Base-by-base conservation (phyloP, 106 monocot species). In the Amphibolis antarctica region DNA sequence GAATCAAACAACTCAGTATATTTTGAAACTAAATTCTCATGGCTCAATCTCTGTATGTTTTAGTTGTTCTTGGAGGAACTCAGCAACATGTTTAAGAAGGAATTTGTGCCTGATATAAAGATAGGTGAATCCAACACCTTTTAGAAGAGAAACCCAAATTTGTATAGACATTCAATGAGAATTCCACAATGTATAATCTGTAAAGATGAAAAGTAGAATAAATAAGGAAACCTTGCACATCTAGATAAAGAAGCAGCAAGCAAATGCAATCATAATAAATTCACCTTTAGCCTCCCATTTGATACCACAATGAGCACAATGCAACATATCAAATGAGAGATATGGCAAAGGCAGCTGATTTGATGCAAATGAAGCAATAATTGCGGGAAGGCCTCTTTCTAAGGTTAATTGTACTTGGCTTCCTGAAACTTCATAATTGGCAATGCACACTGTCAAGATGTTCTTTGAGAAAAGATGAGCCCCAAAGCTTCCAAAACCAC, bases 401-500 rank as follows among this genome's bases (percentile, higher is more conserved):
- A 96, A 77, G 12, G 94, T 96, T 54, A 96, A 30, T 61, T 96
- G 94, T 59, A 96, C 94, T 78, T 96, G 94, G 60, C 94, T 96
- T 12, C 89, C 94, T 12, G 94, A 84, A 20, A 62, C 47, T 54
- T 96, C 94, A 71, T 96, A 96, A 62, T 78, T 78, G 19, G 94
- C 94, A 56, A 96, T 84, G 77, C 94, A 96, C 82, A 82, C 71
- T 0, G 94, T 86, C 53, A 96, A 68, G 25, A 96, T 67, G 48
- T 86, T 69, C 53, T 77, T 96, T 52, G 83, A 74, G 68, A 84
- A 89, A 44, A 96, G 82, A 71, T 96, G 84, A 44, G 89, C 89
- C 65, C 94, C 94, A 58, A 96, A 96, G 71, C 79, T 86, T 44
- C 94, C 94, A 75, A 89, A 96, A 68, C 94, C 94, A 72, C 94